Evolutionary conservation across 148 eudicot species (phyloP).

Genomic region (Limonium bicolor): DNA sequence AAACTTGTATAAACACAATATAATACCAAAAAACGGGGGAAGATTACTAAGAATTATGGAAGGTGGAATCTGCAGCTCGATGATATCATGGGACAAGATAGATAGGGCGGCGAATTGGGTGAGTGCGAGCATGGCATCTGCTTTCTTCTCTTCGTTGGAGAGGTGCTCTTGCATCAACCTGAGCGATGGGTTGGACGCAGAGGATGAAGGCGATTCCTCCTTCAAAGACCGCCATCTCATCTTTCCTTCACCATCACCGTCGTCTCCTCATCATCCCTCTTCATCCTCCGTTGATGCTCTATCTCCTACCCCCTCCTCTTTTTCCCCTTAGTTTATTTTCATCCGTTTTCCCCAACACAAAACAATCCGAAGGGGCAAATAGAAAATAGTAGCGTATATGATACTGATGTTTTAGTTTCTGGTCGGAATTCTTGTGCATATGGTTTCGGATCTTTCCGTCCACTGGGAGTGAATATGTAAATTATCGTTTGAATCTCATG

Average conservation of each 20-base stretch:
- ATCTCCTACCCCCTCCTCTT: not conserved
- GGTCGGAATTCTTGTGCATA: too few relatives aligned
- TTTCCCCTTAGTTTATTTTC: not conserved
- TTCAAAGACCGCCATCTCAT: conserved; percentile 16
- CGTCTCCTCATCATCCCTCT: too few relatives aligned
- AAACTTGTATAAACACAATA: not conserved
- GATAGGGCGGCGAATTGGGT: conserved; percentile 17
- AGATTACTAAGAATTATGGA: too few relatives aligned
- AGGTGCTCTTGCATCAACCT: conserved; percentile 16
- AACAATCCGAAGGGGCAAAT: not conserved
- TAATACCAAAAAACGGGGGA: not conserved
- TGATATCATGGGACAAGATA: conserved; percentile 15
- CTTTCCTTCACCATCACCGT: conserved; percentile 3
- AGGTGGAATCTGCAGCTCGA: not conserved
- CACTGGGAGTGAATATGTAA: too few relatives aligned
- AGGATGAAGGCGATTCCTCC: conserved; percentile 13
- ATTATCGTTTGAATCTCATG: too few relatives aligned
- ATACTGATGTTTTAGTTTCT: too few relatives aligned
- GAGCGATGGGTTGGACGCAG: conserved; percentile 8
- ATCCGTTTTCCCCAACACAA: not conserved
- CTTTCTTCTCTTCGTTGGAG: conserved; percentile 21
- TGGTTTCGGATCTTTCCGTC: too few relatives aligned
- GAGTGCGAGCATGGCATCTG: conserved; percentile 14
- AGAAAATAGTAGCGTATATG: not conserved
- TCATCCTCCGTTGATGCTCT: not conserved